Conservation (phyloP, 352 stramenopile genomes). For the Globisporangium iwayamae region DNA sequence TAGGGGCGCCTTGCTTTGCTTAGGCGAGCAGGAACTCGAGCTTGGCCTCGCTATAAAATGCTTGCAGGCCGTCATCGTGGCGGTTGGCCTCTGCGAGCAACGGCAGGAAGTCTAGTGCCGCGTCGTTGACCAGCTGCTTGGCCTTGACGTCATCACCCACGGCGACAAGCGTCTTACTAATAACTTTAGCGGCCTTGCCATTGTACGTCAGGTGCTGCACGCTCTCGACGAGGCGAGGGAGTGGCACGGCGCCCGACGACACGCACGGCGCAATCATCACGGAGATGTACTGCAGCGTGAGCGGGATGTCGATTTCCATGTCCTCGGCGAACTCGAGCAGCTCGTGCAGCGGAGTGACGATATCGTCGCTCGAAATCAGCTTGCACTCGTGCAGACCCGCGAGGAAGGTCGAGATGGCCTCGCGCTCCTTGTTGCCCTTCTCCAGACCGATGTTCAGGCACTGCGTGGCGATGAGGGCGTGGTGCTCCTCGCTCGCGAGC, state of each 20-base stretch:
- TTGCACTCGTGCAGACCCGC: slow-evolving; percentile 46
- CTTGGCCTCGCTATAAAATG: slow-evolving; percentile 17
- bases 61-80: slow-evolving; percentile 13
- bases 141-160: slow-evolving; percentile 42
- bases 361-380: slow-evolving; percentile 36
- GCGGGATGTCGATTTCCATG: slow-evolving; percentile 80
- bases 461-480: slow-evolving; percentile 46
- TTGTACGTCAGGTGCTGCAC: slow-evolving; percentile 46
- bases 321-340: slow-evolving; percentile 76
- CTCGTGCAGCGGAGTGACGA: slow-evolving; percentile 43
- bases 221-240: slow-evolving; percentile 42
- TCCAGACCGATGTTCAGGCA: slow-evolving; percentile 67
- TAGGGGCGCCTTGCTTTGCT: background rate
- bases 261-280: slow-evolving; percentile 70
- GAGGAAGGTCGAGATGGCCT: slow-evolving; percentile 49
- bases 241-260: slow-evolving; percentile 31
- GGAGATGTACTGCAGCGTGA: slow-evolving; percentile 62
- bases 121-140: slow-evolving; percentile 30
- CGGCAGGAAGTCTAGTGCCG: slow-evolving; percentile 17
- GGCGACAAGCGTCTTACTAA: slow-evolving; percentile 41
- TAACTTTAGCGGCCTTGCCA: slow-evolving; percentile 62
- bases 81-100: slow-evolving; percentile 16
- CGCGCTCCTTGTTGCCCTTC: slow-evolving; percentile 62
- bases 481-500: slow-evolving; percentile 47
- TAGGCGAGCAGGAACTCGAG: slow-evolving; percentile 18